Base-by-base conservation (phyloP, 768 basidiomycete genomes). In the Boletus speciosus region DNA sequence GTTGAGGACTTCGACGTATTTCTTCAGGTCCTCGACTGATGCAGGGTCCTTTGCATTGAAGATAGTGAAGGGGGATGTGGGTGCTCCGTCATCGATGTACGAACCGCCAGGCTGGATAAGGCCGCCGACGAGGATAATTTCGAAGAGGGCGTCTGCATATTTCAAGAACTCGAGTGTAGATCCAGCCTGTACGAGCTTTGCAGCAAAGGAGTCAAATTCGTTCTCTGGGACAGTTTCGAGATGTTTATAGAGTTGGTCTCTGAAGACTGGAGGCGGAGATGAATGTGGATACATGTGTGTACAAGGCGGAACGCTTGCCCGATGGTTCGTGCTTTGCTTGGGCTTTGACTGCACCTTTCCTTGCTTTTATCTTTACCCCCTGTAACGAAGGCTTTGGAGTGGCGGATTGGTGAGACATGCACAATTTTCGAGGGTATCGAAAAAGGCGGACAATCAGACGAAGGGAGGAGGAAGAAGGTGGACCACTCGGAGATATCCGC, bases 131-230 rank as follows among this genome's bases (percentile, higher is more conserved):
- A 99, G 83, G 69, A 98, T 81, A 76, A 97, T 83, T 75, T 99
- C 95, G 74, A 97, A 98, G 64, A 98, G 86, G 52, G 88, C 81
- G 64, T 97, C 94, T 74, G 93, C 90, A 86, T 98, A 98, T 77
- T 97, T 97, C 73, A 95, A 85, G 67, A 85, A 88, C 74, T 99
- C 97, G 71, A 99, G 88, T 46, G 90, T 86, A 25, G 88, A 84
- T 40, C 95, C 96, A 52, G 95, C 94, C 72, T 90, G 88, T 62
- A 93, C 81, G 65, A 99, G 84, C 74, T 93, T 93, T 65, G 84
- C 80, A 42, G 86, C 73, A 70, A 88, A 85, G 12, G 82, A 77
- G 61, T 96, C 93, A 71, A 93, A 94, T 67, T 94, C 92, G 71
- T 78, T 81, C 52, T 80, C 79, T 23, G 82, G 79, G 44, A 92